phyloP scores from a whole-genome alignment of 768 basidiomycete genomes.

The Leccinum broughii region DNA sequence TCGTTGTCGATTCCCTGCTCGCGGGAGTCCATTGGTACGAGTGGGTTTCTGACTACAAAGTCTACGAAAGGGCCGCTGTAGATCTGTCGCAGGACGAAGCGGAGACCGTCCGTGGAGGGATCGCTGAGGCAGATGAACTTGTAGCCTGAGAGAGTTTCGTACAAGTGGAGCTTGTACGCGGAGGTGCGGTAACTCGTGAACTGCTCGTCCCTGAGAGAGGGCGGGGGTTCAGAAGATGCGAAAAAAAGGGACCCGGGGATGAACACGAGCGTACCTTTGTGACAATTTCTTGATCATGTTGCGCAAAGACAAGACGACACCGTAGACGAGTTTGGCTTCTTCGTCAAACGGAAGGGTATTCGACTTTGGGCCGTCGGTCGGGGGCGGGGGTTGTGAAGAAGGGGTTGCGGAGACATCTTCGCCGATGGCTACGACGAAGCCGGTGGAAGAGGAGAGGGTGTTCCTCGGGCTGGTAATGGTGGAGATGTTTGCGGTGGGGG shows the following conservation, averaged over 20 bases:
- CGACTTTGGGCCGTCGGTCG: conserved; percentile 30
- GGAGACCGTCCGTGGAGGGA: conserved; percentile 78
- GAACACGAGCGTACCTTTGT: conserved; percentile 49
- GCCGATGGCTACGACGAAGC: conserved; percentile 64
- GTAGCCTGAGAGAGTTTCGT: conserved; percentile 89
- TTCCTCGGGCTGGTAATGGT: conserved; percentile 60
- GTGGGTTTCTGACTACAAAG: conserved; percentile 90
- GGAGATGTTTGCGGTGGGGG: conserved; percentile 37
- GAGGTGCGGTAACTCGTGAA: conserved; percentile 92
- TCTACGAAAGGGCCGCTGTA: conserved; percentile 94
- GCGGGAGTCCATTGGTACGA: conserved; percentile 79
- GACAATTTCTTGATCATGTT: conserved; percentile 97
- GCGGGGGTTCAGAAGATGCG: neutral
- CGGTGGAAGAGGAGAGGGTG: conserved; percentile 62
- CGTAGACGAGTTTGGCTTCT: conserved; percentile 96
- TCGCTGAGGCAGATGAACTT: conserved; percentile 95
- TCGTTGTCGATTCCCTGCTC: conserved; percentile 92
- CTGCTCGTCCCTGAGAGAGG: conserved; percentile 70
- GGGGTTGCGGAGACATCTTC: conserved; percentile 42
- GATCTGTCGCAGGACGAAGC: conserved; percentile 81
- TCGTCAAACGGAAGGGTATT: conserved; percentile 88
- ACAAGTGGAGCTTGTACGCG: conserved; percentile 90
- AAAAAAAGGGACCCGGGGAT: neutral
- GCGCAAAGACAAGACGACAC: conserved; percentile 85
- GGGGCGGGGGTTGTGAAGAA: conserved; percentile 8